Evolutionary conservation across 441 rosid genomes (phyloP).

Genomic region (Adansonia rubrostipa): DNA sequence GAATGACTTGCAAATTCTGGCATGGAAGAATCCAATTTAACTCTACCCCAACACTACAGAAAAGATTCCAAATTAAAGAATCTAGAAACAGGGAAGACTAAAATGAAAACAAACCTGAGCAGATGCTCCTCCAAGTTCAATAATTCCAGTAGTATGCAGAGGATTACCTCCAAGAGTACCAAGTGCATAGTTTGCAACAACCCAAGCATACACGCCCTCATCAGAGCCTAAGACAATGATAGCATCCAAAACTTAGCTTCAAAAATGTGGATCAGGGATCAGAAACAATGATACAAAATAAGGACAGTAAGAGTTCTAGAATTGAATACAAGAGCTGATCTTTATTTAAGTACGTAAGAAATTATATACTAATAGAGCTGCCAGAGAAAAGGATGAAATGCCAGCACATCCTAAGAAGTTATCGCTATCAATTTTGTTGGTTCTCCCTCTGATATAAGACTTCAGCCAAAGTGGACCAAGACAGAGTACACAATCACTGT

Average conservation of each 20-base stretch:
- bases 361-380: neutral
- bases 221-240: constrained; percentile 64
- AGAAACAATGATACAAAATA: neutral
- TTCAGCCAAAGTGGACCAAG: neutral
- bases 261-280: neutral
- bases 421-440: neutral
- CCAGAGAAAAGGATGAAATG: neutral
- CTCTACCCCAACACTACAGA: neutral
- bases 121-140: constrained; percentile 96
- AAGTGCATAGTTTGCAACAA: constrained; percentile 75
- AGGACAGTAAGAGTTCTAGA: neutral
- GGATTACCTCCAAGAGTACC: constrained; percentile 83
- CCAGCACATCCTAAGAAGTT: neutral
- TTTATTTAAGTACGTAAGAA: neutral
- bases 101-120: constrained; percentile 62
- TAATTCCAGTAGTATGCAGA: constrained; percentile 68
- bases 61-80: neutral
- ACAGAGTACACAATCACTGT: neutral
- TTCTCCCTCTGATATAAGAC: neutral
- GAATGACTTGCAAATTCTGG: neutral
- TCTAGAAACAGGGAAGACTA: neutral
- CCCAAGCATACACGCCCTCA: constrained; percentile 95
- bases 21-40: neutral
- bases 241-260: constrained; percentile 27
- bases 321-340: neutral